Evolutionary conservation across 2,329 filamentous ascomycete species (phyloP).

Genomic region (Exophiala bonariae): DNA sequence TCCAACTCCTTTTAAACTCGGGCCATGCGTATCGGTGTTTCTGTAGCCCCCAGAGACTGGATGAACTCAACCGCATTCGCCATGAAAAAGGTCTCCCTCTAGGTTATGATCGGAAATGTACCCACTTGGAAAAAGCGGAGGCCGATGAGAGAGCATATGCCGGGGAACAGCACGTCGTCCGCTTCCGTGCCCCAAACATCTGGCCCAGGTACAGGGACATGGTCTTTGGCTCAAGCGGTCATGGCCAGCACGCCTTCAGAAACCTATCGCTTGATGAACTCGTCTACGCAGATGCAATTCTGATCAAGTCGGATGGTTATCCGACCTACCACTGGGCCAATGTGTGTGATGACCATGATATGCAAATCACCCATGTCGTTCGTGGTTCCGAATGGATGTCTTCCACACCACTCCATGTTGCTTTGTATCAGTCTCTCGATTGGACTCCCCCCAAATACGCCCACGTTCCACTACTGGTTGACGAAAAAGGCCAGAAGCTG

Average conservation of each 20-base stretch:
- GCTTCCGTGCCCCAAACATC: slow-evolving; percentile 66
- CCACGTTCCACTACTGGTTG: slow-evolving; percentile 75
- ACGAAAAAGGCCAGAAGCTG: slow-evolving; percentile 69
- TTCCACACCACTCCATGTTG: slow-evolving; percentile 78
- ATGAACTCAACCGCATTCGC: slow-evolving; percentile 63
- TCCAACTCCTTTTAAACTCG: slow-evolving; percentile 65
- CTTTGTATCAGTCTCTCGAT: slow-evolving; percentile 73
- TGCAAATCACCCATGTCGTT: slow-evolving; percentile 95
- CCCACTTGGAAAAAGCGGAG: slow-evolving; percentile 61
- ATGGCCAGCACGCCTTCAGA: slow-evolving; percentile 53
- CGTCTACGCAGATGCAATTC: slow-evolving; percentile 77
- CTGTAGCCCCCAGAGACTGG: slow-evolving; percentile 72
- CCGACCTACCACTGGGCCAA: slow-evolving; percentile 98
- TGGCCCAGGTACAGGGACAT: slow-evolving; percentile 71
- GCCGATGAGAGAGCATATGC: slow-evolving; percentile 68
- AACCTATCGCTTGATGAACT: slow-evolving; percentile 42
- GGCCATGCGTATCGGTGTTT: slow-evolving; percentile 91
- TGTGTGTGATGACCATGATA: slow-evolving; percentile 91
- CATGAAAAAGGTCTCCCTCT: slow-evolving; percentile 59
- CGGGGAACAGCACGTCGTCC: slow-evolving; percentile 73
- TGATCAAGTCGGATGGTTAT: slow-evolving; percentile 87
- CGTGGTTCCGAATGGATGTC: slow-evolving; percentile 95
- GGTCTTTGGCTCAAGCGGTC: slow-evolving; percentile 67
- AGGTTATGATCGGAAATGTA: slow-evolving; percentile 73
- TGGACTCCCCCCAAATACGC: slow-evolving; percentile 75